Conservation (phyloP, 73 alveolate genomes). For the Paramecium tetraurelia region DNA sequence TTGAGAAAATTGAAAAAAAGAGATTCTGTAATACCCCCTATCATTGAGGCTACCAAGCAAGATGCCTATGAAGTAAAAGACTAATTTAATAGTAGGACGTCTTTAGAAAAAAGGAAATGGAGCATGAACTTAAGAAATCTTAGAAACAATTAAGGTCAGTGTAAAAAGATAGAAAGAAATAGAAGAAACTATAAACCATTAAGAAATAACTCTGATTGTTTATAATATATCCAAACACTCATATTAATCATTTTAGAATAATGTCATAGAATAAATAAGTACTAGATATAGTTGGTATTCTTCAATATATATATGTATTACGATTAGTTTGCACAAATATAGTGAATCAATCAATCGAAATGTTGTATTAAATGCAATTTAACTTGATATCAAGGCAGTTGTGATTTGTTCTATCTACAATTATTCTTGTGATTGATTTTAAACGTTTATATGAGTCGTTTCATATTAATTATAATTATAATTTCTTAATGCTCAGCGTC, state of each 20-base stretch:
- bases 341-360: not conserved
- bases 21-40: slow-evolving; percentile 22
- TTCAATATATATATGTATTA: not conserved
- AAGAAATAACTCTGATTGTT: slow-evolving; percentile 33
- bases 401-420: not conserved
- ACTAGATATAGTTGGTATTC: no score
- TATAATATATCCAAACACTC: not conserved
- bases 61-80: slow-evolving; percentile 33
- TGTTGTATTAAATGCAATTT: not conserved
- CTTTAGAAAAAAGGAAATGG: slow-evolving; percentile 25
- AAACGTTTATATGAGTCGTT: not conserved
- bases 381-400: not conserved
- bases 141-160: not conserved
- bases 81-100: not conserved
- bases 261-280: not conserved
- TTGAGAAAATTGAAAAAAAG: slow-evolving; percentile 17
- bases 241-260: not conserved
- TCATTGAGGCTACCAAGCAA: slow-evolving; percentile 1
- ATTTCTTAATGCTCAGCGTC: not conserved
- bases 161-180: not conserved
- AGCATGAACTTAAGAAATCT: slow-evolving; percentile 21
- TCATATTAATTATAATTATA: not conserved
- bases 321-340: not conserved
- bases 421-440: not conserved
- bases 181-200: not conserved